A percentile compares a stretch with the other conserved stretches of the same genome.
Conservation (phyloP, 164 flowering plant species). For the Magnolia changhungtana region DNA sequence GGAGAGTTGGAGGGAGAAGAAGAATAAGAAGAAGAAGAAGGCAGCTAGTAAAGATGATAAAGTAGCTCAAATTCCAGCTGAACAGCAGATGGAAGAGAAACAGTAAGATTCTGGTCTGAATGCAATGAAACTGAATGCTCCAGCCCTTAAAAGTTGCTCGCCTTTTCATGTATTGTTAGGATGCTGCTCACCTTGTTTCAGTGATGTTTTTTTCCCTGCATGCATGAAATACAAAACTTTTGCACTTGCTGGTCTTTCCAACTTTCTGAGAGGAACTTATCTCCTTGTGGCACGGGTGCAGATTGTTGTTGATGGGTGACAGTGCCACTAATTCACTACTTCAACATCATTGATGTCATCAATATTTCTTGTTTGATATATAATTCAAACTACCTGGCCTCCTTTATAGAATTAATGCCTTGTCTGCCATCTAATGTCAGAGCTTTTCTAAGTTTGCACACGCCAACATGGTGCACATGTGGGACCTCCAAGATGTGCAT, state of each 20-base stretch:
- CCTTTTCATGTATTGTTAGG: neutral
- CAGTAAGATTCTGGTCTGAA: conserved; percentile 35
- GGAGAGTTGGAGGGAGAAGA: conserved; percentile 93
- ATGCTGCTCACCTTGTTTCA: neutral
- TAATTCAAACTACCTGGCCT: too few relatives aligned
- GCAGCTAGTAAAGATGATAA: conserved; percentile 34
- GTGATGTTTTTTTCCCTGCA: neutral
- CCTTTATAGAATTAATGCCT: too few relatives aligned
- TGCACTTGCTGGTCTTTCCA: neutral
- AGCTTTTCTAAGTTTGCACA: too few relatives aligned
- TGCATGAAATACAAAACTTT: neutral
- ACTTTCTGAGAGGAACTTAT: neutral
- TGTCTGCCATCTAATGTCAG: too few relatives aligned
- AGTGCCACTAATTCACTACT: neutral
- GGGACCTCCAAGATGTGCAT: too few relatives aligned
- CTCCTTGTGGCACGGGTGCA: neutral
- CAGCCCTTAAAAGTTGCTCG: neutral
- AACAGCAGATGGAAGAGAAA: conserved; percentile 80
- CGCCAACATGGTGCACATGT: too few relatives aligned
- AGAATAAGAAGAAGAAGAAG: conserved; percentile 59
- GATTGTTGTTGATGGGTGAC: neutral
- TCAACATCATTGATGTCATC: neutral
- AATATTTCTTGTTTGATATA: too few relatives aligned
- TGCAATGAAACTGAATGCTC: neutral
- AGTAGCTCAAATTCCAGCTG: conserved; percentile 57